These are phyloP conservation scores for Thraustotheca clavata DNA, from an alignment of 352 stramenopile genomes.

Conservation along the genomic window DNA sequence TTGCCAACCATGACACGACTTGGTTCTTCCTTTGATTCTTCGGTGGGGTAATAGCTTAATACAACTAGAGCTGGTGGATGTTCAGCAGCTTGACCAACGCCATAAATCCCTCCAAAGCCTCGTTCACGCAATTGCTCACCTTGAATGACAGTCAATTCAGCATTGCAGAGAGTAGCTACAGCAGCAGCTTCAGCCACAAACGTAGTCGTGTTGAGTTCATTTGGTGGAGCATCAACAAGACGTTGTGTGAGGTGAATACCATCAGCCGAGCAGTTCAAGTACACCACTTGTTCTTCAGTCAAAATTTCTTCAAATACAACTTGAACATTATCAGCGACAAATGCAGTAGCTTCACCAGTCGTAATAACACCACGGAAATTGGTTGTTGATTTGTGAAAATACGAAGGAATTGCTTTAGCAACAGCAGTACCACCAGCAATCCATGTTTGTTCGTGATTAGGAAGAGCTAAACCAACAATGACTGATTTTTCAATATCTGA, in stretches of 20 bases:
- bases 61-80: constrained; percentile 88
- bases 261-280: constrained; percentile 77
- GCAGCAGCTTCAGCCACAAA: constrained; percentile 78
- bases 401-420: constrained; percentile 36
- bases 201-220: constrained; percentile 85
- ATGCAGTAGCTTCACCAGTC: constrained; percentile 19
- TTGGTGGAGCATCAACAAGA: constrained; percentile 85
- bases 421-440: constrained; percentile 49
- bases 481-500: constrained; percentile 26
- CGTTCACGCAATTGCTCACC: constrained; percentile 83
- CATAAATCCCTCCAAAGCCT: constrained; percentile 90
- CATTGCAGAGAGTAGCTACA: constrained; percentile 48
- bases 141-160: constrained; percentile 70
- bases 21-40: constrained; percentile 20
- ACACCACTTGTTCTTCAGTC: constrained; percentile 81
- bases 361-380: constrained; percentile 30
- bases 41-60: constrained; percentile 64
- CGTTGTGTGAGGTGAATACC: constrained; percentile 77
- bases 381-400: constrained; percentile 39
- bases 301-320: constrained; percentile 46
- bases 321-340: constrained; percentile 33
- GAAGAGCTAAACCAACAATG: constrained; percentile 49
- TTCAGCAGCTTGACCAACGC: constrained; percentile 84
- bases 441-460: constrained; percentile 39
- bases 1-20: constrained; percentile 60